phyloP scores from a whole-genome alignment of 441 rosid species.

The Populus hybrid region DNA sequence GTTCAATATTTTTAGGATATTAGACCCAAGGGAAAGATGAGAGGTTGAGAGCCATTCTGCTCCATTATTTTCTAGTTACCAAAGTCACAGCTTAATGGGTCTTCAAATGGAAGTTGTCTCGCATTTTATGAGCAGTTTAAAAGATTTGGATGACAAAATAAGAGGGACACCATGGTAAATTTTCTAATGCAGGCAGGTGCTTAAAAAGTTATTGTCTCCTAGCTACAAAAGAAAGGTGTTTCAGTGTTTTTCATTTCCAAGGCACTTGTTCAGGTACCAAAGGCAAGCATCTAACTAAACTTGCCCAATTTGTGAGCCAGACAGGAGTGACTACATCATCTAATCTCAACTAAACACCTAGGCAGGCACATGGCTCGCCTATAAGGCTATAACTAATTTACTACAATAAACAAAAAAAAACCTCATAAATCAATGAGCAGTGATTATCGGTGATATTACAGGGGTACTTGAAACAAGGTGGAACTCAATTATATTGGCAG shows the following conservation, averaged over 20 bases:
- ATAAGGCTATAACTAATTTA: background rate
- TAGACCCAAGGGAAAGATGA: background rate
- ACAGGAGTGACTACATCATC: background rate
- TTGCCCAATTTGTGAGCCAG: background rate
- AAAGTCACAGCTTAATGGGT: background rate
- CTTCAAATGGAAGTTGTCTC: background rate
- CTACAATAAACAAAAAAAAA: too few relatives aligned
- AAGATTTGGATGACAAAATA: background rate
- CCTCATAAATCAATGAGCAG: background rate
- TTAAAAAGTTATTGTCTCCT: background rate
- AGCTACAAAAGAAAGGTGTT: background rate
- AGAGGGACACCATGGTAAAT: background rate
- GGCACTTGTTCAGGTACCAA: background rate
- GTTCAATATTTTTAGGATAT: background rate
- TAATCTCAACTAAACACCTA: background rate
- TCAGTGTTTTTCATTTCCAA: background rate
- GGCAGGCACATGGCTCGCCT: background rate
- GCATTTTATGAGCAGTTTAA: background rate
- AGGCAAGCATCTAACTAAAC: background rate
- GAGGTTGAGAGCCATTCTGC: background rate
- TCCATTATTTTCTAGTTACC: background rate
- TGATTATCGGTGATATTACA: background rate
- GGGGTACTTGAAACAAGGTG: background rate
- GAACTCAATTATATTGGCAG: background rate
- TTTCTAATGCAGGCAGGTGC: background rate